Percentiles rank a stretch among this genome's conserved stretches.
These are phyloP conservation scores for Mycothermus thermophilus DNA, from an alignment of 495 filamentous ascomycete species.

Conservation along the genomic window DNA sequence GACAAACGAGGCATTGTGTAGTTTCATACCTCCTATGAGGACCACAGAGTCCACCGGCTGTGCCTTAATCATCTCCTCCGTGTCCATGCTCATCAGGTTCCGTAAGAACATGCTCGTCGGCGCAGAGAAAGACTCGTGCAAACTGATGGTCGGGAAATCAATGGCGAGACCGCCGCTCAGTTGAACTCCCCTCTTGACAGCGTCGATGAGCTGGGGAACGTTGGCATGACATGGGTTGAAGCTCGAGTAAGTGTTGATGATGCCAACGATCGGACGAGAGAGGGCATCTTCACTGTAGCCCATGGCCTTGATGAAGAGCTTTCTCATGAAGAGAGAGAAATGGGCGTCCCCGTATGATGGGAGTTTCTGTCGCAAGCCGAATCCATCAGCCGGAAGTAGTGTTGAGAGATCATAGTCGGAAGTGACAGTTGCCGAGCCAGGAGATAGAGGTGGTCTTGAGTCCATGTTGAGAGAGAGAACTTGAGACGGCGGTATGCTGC, in stretches of 20 bases:
- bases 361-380: conserved; percentile 45
- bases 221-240: conserved; percentile 61
- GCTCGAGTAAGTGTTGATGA: conserved; percentile 51
- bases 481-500: too few relatives aligned
- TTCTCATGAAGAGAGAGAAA: conserved; percentile 55
- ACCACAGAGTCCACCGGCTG: conserved; percentile 52
- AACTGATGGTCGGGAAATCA: conserved; percentile 53
- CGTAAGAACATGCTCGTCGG: conserved; percentile 57
- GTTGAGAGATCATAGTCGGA: conserved; percentile 41
- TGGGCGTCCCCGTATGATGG: conserved; percentile 56
- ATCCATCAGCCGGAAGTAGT: conserved; percentile 29
- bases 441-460: not conserved
- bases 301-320: conserved; percentile 57
- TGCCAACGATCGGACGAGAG: conserved; percentile 48
- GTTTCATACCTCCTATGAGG: conserved; percentile 43
- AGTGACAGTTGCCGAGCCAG: not conserved
- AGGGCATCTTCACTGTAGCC: conserved; percentile 55
- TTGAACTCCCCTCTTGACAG: conserved; percentile 48
- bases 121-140: conserved; percentile 48
- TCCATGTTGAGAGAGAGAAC: not conserved
- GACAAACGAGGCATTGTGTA: too few relatives aligned
- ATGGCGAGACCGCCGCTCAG: conserved; percentile 46
- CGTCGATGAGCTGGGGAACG: conserved; percentile 52
- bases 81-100: conserved; percentile 62
- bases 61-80: conserved; percentile 54